Evolutionary conservation across 2,329 filamentous ascomycete species (phyloP), one percentile per base, ranked within the genome.

Genomic region (Venturia carpophila): DNA sequence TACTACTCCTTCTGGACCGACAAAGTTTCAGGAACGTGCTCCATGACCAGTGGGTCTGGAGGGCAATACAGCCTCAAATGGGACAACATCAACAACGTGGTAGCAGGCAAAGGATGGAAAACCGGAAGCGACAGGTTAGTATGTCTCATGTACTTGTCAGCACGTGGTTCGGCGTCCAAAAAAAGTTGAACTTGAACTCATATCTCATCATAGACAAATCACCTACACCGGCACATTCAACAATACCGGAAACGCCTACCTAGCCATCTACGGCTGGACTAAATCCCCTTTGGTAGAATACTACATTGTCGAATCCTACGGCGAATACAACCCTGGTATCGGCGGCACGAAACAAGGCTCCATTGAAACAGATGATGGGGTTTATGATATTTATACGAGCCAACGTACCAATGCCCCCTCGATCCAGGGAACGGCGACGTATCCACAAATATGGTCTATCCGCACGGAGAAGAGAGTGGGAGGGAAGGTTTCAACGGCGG

Each of bases 231-330:
- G 78, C 55, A 75, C 73, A 47, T 83, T 78, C 75, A 75, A 71
- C 66, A 76, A 79, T 63, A 75, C 75, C 66, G 80, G 79, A 67
- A 82, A 83, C 75, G 71, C 71, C 30, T 84, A 84, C 71, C 77
- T 86, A 19, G 73, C 82, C 17, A 72, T 85, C n/a, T 85, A 85
- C 70, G 83, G 83, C 58, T 86, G 83, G 82, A 82, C 80, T 1
- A 75, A 71, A 21, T 78, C 77, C 71, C 81, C 81, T 0, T 73
- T 83, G n/a, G 76, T 84, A 70, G 83, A 85, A 69, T 84, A 84
- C 75, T 85, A 85, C 74, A 80, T 85, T 66, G 76, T 84, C 68
- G 83, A 85, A 67, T 73, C 76, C 15, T 81, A 79, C 70, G 81
- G 79, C 67, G 77, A 76, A 52, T 79, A 83, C 70, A 76, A 80